Conservation (phyloP, 176 grass and related monocot genomes). For the Tillandsia fasciculata region DNA sequence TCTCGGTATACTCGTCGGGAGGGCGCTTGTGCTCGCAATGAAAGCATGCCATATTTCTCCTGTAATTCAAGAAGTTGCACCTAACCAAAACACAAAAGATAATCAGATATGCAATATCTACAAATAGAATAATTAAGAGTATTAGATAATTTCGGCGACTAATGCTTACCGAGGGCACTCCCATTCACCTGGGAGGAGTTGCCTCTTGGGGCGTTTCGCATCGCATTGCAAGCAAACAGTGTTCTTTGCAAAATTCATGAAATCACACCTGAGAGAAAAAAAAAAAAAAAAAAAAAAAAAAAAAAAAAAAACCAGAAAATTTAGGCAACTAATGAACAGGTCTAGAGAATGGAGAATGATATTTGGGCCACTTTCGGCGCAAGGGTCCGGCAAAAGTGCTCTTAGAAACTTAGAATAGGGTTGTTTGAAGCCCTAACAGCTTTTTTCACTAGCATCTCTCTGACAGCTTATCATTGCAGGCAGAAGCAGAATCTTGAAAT, state of each 20-base stretch:
- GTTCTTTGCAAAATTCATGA: slow-evolving; percentile 98
- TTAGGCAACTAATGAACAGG: slow-evolving; percentile 12
- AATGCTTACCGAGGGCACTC: slow-evolving; percentile 74
- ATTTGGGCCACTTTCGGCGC: too few relatives aligned
- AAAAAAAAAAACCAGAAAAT: slow-evolving; percentile 19
- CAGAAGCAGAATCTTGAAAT: too few relatives aligned
- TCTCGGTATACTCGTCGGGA: slow-evolving; percentile 62
- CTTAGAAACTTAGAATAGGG: neutral
- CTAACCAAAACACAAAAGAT: slow-evolving; percentile 29
- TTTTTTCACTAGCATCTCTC: too few relatives aligned
- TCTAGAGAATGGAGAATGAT: slow-evolving; percentile 18
- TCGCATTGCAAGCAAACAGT: slow-evolving; percentile 82
- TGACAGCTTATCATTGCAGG: too few relatives aligned
- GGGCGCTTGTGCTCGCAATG: slow-evolving; percentile 84
- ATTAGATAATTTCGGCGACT: neutral
- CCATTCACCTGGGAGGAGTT: slow-evolving; percentile 92
- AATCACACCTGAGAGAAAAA: slow-evolving; percentile 74
- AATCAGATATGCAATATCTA: neutral
- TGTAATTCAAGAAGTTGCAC: slow-evolving; percentile 97
- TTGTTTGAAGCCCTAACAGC: too few relatives aligned
- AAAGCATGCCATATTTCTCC: slow-evolving; percentile 93
- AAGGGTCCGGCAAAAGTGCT: neutral
- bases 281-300: slow-evolving; percentile 22
- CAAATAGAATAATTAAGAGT: neutral
- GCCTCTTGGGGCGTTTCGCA: slow-evolving; percentile 81